Conservation (phyloP, 495 filamentous ascomycete species). For the Patellaria atrata region DNA sequence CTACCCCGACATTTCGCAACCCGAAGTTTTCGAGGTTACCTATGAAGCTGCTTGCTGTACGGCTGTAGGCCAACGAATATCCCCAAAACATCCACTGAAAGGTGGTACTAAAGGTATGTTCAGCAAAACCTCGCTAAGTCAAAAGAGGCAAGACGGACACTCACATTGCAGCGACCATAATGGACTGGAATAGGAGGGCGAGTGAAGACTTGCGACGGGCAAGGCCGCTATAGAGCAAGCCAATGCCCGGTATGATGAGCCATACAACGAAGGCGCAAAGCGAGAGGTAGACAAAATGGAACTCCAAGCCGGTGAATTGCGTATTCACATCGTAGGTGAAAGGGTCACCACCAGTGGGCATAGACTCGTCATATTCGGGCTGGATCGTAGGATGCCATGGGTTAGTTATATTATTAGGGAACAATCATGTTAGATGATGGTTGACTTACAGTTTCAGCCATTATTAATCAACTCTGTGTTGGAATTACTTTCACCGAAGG, state of each 20-base stretch:
- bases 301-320: conserved; percentile 35
- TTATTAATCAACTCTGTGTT: too few relatives aligned
- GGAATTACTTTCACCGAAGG: too few relatives aligned
- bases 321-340: conserved; percentile 32
- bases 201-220: conserved; percentile 43
- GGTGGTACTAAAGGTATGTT: conserved; percentile 19
- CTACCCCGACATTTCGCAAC: conserved; percentile 35
- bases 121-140: neutral
- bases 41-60: conserved; percentile 38
- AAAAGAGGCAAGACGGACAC: conserved; percentile 9
- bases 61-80: conserved; percentile 39
- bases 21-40: conserved; percentile 41
- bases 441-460: too few relatives aligned
- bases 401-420: too few relatives aligned
- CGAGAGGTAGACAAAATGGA: conserved; percentile 38
- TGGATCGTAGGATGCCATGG: too few relatives aligned
- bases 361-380: conserved; percentile 20
- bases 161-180: conserved; percentile 28
- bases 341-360: conserved; percentile 24
- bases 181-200: conserved; percentile 42
- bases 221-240: conserved; percentile 43
- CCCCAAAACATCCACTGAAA: conserved; percentile 48
- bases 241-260: conserved; percentile 46
- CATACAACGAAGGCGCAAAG: conserved; percentile 40
- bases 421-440: too few relatives aligned